Evolutionary conservation across 2,329 filamentous ascomycete species (phyloP).

Genomic region (Davidsoniella eucalypti): DNA sequence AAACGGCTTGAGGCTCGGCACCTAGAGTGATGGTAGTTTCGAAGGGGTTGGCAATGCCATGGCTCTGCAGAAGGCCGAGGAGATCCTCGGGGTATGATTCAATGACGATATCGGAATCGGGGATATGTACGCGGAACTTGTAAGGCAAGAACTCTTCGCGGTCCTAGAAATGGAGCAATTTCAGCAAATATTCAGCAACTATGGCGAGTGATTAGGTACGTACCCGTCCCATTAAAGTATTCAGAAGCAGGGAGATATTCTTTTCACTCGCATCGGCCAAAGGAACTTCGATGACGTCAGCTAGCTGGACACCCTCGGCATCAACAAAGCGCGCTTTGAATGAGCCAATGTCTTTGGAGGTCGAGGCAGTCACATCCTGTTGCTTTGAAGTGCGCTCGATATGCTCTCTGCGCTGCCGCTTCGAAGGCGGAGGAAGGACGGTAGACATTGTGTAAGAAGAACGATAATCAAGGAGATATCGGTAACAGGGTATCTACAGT

Average conservation of each 20-base stretch:
- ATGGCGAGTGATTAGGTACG: constrained; percentile 14
- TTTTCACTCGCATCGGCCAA: constrained; percentile 74
- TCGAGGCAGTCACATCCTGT: constrained; percentile 54
- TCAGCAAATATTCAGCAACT: not conserved
- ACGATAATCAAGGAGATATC: not conserved
- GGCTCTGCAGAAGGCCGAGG: constrained; percentile 34
- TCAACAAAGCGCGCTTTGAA: constrained; percentile 82
- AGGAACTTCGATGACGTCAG: constrained; percentile 56
- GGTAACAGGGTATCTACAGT: not conserved
- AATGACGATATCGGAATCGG: constrained; percentile 34
- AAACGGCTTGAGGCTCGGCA: constrained; percentile 73
- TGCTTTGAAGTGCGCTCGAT: constrained; percentile 57
- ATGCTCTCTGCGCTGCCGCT: constrained; percentile 65
- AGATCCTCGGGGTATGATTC: constrained; percentile 41
- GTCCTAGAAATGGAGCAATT: constrained; percentile 22
- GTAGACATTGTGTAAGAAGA: constrained; percentile 48
- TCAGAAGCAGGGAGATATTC: constrained; percentile 75
- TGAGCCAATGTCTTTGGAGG: constrained; percentile 54
- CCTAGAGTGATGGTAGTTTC: constrained; percentile 39
- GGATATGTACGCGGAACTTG: constrained; percentile 43
- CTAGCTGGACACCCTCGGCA: constrained; percentile 53
- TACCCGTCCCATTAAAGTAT: constrained; percentile 66
- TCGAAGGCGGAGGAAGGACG: constrained; percentile 66
- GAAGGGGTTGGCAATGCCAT: constrained; percentile 42
- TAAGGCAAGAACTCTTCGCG: constrained; percentile 44